These are phyloP conservation scores for Phytophthora nicotianae DNA, from an alignment of 352 stramenopile genomes.

Conservation along the genomic window DNA sequence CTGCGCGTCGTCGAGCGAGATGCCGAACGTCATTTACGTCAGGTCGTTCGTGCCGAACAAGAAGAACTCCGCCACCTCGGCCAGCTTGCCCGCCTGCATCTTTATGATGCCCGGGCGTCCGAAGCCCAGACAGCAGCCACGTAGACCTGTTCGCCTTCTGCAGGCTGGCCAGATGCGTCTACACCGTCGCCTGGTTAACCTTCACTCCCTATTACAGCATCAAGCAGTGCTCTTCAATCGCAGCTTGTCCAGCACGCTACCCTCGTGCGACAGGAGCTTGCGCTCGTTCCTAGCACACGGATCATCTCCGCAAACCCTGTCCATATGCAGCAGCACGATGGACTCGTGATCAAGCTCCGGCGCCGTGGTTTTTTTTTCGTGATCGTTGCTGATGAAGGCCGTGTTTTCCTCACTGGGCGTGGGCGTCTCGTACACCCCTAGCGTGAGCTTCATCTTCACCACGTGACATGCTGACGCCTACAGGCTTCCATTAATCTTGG, in stretches of 20 bases:
- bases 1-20: slow-evolving; percentile 28
- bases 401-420: too few species aligned
- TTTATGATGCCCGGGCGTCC: slow-evolving; percentile 35
- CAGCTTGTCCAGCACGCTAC: slow-evolving; percentile 26
- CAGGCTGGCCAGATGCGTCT: slow-evolving; percentile 22
- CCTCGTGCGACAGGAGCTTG: slow-evolving; percentile 33
- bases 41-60: slow-evolving; percentile 35
- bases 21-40: slow-evolving; percentile 35
- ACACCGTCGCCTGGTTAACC: slow-evolving; percentile 28
- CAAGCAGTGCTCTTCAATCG: too few species aligned
- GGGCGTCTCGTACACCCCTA: too few species aligned
- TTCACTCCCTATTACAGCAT: slow-evolving; percentile 24
- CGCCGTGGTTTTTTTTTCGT: too few species aligned
- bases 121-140: slow-evolving; percentile 31
- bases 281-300: too few species aligned
- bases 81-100: slow-evolving; percentile 32
- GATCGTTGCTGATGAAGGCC: too few species aligned
- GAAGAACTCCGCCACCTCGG: slow-evolving; percentile 35
- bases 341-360: too few species aligned
- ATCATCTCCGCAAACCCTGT: too few species aligned
- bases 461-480: too few species aligned
- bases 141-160: slow-evolving; percentile 37
- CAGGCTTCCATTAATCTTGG: too few species aligned
- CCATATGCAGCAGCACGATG: too few species aligned
- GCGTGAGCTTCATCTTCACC: too few species aligned